Evolutionary conservation across 129 eudicot species (phyloP).

Genomic region (Heracleum sosnowskyi): DNA sequence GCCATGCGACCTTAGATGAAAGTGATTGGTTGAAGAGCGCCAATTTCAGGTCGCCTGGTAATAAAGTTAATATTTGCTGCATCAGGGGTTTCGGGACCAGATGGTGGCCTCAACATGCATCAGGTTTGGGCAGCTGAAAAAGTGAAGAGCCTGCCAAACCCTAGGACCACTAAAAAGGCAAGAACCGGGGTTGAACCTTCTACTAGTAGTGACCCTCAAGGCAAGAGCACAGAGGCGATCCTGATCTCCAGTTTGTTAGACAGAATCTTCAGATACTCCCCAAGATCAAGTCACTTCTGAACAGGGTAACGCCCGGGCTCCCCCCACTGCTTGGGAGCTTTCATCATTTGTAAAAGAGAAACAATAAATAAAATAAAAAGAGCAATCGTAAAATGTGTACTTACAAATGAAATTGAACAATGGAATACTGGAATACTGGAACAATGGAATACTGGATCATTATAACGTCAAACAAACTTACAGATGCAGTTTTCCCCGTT

Average conservation of each 20-base stretch:
- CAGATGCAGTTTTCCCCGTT: too few species aligned
- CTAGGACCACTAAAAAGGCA: background rate
- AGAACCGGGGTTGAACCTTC: conserved; percentile 11
- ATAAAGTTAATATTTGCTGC: conserved; percentile 27
- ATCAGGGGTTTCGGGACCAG: conserved; percentile 12
- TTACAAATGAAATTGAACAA: too few species aligned
- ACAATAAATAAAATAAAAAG: too few species aligned
- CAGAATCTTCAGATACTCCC: conserved; percentile 73
- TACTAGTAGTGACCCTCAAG: conserved; percentile 19
- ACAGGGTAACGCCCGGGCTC: conserved; percentile 50
- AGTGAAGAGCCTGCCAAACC: conserved; percentile 6
- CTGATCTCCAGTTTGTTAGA: conserved; percentile 38
- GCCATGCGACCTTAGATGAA: too few species aligned
- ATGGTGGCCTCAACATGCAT: background rate
- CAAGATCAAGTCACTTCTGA: conserved; percentile 62
- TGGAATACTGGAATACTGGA: too few species aligned
- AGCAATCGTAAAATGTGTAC: too few species aligned
- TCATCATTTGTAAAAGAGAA: too few species aligned
- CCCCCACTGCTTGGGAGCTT: too few species aligned
- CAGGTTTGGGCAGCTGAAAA: background rate
- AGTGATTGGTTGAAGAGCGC: too few species aligned
- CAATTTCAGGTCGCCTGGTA: too few species aligned
- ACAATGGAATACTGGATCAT: too few species aligned
- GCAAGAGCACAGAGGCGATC: conserved; percentile 31
- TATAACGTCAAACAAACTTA: too few species aligned